phyloP scores from a whole-genome alignment of 345 rosid genomes.

The Excoecaria cochinchinensis region DNA sequence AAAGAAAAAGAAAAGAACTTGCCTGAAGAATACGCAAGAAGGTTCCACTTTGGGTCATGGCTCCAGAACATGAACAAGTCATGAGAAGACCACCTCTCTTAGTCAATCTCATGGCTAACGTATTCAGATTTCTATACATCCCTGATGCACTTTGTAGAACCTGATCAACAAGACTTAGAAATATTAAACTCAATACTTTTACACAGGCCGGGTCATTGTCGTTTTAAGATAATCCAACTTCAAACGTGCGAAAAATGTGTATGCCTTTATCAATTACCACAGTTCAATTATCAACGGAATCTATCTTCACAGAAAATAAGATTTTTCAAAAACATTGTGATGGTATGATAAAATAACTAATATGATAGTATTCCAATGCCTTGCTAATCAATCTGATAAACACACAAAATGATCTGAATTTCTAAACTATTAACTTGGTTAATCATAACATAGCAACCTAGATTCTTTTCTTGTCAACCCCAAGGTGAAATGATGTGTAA shows the following conservation, averaged over 20 bases:
- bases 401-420: not conserved
- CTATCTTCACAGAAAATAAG: too few species aligned
- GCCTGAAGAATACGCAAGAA: conserved; percentile 71
- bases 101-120: conserved; percentile 72
- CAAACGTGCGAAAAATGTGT: too few species aligned
- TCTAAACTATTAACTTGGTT: not conserved
- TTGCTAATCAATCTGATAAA: not conserved
- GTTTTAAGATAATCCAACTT: not conserved
- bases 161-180: conserved; percentile 27
- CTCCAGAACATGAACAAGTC: conserved; percentile 96
- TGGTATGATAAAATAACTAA: not conserved
- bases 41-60: conserved; percentile 86
- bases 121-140: conserved; percentile 81
- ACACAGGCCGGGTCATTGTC: not conserved
- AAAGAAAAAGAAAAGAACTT: conserved; percentile 14
- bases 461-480: not conserved
- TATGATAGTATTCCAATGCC: not conserved
- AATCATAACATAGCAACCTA: not conserved
- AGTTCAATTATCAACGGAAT: not conserved
- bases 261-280: not conserved
- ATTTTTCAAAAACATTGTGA: too few species aligned
- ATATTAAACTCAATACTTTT: not conserved
- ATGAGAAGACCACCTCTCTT: conserved; percentile 80
- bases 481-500: not conserved
- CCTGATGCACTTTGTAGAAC: conserved; percentile 65